Base-by-base conservation (phyloP, 768 basidiomycete species). In the Suillus discolor region DNA sequence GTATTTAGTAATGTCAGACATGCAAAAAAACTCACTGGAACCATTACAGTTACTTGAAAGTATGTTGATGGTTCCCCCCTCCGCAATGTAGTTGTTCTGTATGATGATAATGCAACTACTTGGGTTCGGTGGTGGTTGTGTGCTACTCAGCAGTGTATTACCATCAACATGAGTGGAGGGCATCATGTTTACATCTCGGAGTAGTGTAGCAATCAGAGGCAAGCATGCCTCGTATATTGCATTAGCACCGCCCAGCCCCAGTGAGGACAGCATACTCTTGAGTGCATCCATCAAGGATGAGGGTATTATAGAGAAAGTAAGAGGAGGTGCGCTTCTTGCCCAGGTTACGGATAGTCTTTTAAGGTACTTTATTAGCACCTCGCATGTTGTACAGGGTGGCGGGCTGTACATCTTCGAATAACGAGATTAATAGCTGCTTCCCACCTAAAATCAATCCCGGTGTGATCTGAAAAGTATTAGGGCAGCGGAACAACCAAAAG, bases 201-300 rank as follows among this genome's bases (percentile, higher is more conserved):
- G 55, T 15, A 20, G 20, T 20, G 54, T 11, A 20, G 31, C 11
- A 12, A 20, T 12, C 18, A 55, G 54, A 34, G 36, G 4, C n/a
- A 38, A 38, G 23, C 1, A n/a, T 23, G 55, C 31, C 5, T 31
- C 31, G 6, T 31, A 31, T 44, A 94, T 80, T 42, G 92, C 87
- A 49, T 82, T 84, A 39, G 88, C 85, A 71, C 85, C 86, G 25
- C 57, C 34, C 79, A 87, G 83, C 65, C 85, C 87, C 62, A 90
- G 77, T 11, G 92, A 92, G 69, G 89, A 89, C 55, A 93, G 79
- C 66, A 94, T 79, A 72, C 76, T 89, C 80, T 87, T 91, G 68
- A 94, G 69, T 54, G 88, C 69, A 65, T 93, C 86, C 93, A 94
- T 94, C 49, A 18, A 54, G 31, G 31, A 55, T 42, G 57, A 25